Evolutionary conservation across 1,139 yeast genomes (phyloP), one percentile per base, ranked within the genome.

Genomic region (Geotrichum aggregatum): DNA sequence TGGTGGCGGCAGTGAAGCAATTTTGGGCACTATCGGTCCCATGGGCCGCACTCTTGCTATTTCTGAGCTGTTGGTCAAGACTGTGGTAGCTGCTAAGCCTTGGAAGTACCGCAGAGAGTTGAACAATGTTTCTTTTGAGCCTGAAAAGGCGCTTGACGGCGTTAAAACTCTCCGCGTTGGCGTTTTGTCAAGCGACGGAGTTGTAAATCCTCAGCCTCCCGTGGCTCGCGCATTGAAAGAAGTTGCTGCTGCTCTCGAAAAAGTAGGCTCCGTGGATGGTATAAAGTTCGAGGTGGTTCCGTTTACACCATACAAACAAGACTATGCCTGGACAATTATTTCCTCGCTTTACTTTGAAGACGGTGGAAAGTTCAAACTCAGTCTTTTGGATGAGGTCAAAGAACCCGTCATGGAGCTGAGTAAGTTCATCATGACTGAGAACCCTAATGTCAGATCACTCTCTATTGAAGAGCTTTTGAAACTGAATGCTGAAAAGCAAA

Each of bases 61-160:
- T 61, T 63, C 83, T 56, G 80, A 80, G 31, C 72, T 75, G 40
- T 76, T 82, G 66, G 76, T 81, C 75, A 75, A 78, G 56, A 58
- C 70, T 11, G 72, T 80, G 54, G 70, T 83, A 44, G 74, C 76
- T 52, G 70, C 74, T 30, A 69, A 78, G 59, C 83, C 84, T 10
- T 82, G 87, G 86, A 66, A 67, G 24, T 56, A 65, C 8, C 87
- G 82, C 62, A 78, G 78, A 10, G 72, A 73, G 52, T 65, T 72
- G 35, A 59, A 76, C n/a, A 74, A 76, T 30, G 56, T 77, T 49
- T 77, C 78, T 8, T 79, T 83, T 83, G 74, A 72, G 58, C 58
- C 66, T 63, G 31, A 74, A 70, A 10, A 62, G 51, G 10, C 66
- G 71, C 72, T 57, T 73, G 75, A 49, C 70, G 5, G 44, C 1